Conservation (phyloP, 257 asterid genomes). For the Solanum pinnatisectum region DNA sequence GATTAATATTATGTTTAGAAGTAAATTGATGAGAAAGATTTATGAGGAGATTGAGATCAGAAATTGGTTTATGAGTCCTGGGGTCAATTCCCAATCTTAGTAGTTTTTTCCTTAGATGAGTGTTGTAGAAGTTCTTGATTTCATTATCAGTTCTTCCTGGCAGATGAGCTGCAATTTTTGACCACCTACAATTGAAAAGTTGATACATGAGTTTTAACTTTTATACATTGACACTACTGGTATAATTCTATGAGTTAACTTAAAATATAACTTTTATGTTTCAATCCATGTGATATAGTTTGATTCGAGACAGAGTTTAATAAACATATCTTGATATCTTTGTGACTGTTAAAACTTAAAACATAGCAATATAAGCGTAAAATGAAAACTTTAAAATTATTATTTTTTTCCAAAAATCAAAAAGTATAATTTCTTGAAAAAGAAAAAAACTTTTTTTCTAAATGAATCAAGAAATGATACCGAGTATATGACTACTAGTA, state of each 20-base stretch:
- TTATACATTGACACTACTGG: not conserved
- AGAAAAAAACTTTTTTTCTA: not conserved
- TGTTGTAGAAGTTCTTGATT: conserved; percentile 58
- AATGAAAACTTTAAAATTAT: not conserved
- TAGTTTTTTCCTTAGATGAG: conserved; percentile 44
- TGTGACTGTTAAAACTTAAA: not conserved
- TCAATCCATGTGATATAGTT: not conserved
- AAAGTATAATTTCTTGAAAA: not conserved
- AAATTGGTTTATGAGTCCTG: conserved; percentile 30
- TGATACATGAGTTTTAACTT: not conserved
- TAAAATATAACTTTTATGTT: not conserved
- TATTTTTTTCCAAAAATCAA: not conserved
- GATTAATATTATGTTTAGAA: not conserved
- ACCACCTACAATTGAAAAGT: conserved; percentile 34
- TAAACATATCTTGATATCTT: not conserved
- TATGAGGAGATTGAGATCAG: conserved; percentile 14
- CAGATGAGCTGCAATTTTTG: conserved; percentile 46
- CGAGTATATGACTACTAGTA: not conserved
- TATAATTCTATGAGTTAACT: not conserved
- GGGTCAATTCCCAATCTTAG: conserved; percentile 45
- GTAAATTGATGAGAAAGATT: conserved; percentile 7
- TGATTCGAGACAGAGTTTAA: not conserved
- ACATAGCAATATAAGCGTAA: not conserved
- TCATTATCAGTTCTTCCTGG: conserved; percentile 65
- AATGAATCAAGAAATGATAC: not conserved